Evolutionary conservation across 371 early-diverging fungal species (phyloP), one percentile per base, ranked within the genome.

Genomic region (Thermomucor indicae-seudaticae): DNA sequence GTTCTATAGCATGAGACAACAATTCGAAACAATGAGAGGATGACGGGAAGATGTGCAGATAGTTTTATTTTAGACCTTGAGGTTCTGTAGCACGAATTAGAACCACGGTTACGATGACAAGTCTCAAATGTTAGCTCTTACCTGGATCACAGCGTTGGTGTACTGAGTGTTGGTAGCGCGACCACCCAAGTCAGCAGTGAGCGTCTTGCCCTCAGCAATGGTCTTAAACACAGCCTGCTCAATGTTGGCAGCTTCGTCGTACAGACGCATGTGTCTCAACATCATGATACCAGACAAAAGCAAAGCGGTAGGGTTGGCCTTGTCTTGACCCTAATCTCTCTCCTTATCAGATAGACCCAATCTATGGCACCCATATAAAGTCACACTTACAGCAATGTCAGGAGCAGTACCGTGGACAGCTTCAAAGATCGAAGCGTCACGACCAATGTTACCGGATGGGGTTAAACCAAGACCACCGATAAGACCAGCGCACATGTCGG

Each of bases 391-490:
- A 53, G 96, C 98, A 72, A 98, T 98, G 78, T 96, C 97, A 45
- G 98, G 98, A 39, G 97, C 98, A 47, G 97, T 97, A 53, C 98
- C 98, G 80, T 97, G 98, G 40, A 97, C 97, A 37, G 88, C 83
- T 75, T 98, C 98, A 57, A 98, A 98, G 85, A 98, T 95, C 62
- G 90, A 88, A 49, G 95, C 97, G 64, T 94, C 91, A 48, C 83
- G 86, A 57, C 98, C 97, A 81, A 98, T 96, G 88, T 98, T 98
- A 49, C 97, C 98, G 41, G 92, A 91, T 43, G 97, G 97, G 14
- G 97, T 96, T 64, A 98, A 76, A 41, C 98, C 98, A 51, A 98
- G 87, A 57, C 98, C 98, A 62, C 98, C 98, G 63, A 98, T 96
- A 52, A 98, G 81, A 61, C 98, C 98, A 51, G 98, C 97, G 65